phyloP scores from a whole-genome alignment of 2,329 filamentous ascomycete species.

The Aureobasidium sp. region DNA sequence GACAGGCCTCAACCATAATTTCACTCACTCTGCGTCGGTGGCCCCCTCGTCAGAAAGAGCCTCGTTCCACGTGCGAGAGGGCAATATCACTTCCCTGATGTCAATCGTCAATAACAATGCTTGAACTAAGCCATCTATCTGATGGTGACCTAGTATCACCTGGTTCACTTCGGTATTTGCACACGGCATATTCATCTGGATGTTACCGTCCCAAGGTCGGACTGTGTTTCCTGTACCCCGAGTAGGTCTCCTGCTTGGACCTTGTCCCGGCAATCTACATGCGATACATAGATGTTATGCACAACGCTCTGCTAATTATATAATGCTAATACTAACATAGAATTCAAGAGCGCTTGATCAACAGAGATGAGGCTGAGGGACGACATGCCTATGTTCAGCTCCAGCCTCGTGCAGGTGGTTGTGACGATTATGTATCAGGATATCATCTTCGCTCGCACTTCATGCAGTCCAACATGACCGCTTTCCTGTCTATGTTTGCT shows the following conservation, averaged over 20 bases:
- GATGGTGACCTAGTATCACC: neutral
- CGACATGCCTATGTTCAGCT: neutral
- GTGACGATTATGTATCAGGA: rapidly evolving
- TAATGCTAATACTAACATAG: neutral
- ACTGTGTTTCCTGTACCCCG: neutral
- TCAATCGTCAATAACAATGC: neutral
- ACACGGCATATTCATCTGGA: neutral
- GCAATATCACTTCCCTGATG: neutral
- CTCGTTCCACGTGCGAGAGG: neutral
- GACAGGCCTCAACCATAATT: neutral
- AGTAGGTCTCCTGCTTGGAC: neutral
- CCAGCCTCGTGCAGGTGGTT: neutral
- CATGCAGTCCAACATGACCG: rapidly evolving
- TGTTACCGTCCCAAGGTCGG: neutral
- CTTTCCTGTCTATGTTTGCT: too few relatives aligned
- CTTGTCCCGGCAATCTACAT: too few relatives aligned
- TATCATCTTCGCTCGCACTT: too few relatives aligned
- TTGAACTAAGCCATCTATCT: neutral
- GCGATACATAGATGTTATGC: too few relatives aligned
- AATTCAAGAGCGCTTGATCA: neutral
- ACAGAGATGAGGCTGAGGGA: neutral
- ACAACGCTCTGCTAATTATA: neutral
- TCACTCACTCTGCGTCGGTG: neutral
- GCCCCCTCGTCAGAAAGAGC: neutral
- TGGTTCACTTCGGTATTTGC: neutral